A percentile compares a stretch with the other conserved stretches of the same genome.
Conservation (phyloP, 192 early-diverging fungal genomes). For the Umbelopsis sp. region DNA sequence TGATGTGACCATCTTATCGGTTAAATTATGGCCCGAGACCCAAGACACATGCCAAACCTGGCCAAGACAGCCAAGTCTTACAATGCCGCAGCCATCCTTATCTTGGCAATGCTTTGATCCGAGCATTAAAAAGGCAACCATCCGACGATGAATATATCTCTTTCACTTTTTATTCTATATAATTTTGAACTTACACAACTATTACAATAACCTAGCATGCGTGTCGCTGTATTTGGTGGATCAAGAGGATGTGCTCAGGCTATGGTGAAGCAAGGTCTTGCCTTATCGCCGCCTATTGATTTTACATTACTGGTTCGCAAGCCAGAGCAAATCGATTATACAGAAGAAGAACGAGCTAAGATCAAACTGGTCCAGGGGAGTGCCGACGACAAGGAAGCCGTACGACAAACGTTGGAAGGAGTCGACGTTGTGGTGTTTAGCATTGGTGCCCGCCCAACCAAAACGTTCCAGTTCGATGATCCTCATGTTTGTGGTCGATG, state of each 20-base stretch:
- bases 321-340: constrained; percentile 43
- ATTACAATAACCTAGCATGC: neutral
- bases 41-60: no score
- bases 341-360: constrained; percentile 34
- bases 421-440: constrained; percentile 41
- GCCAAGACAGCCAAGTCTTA: no score
- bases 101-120: no score
- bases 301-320: constrained; percentile 40
- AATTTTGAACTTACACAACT: neutral
- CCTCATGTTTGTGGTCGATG: constrained; percentile 6
- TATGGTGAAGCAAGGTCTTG: constrained; percentile 23
- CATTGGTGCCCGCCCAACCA: constrained; percentile 35
- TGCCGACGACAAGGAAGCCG: constrained; percentile 33
- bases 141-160: no score
- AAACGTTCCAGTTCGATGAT: constrained; percentile 18
- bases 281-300: neutral
- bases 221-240: constrained; percentile 20
- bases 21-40: no score
- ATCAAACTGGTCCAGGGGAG: constrained; percentile 45
- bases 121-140: no score
- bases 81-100: no score
- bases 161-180: no score
- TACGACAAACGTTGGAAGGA: constrained; percentile 36
- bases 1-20: no score
- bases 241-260: constrained; percentile 22